Conservation (phyloP, 768 basidiomycete species). For the Termitomyces sp. region DNA sequence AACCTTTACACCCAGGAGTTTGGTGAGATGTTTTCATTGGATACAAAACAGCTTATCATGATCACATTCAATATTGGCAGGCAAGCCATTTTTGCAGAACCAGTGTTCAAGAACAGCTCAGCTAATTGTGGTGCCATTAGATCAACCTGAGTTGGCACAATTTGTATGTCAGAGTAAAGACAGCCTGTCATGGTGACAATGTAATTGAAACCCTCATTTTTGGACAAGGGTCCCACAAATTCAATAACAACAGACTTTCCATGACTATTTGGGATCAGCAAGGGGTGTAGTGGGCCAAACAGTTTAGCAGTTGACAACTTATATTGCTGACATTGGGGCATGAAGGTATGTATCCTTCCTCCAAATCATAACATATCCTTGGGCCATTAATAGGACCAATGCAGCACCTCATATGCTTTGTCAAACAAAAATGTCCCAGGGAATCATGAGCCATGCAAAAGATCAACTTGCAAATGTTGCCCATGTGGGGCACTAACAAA, state of each 20-base stretch:
- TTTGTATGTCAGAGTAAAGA: background rate
- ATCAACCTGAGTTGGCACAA: background rate
- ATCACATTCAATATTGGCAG: background rate
- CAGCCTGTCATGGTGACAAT: background rate
- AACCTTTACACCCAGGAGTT: background rate
- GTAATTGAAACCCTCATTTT: background rate
- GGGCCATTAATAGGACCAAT: background rate
- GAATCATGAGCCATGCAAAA: background rate
- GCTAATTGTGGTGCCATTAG: background rate
- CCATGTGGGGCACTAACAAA: too few species aligned
- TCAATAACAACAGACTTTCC: background rate
- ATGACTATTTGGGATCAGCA: background rate
- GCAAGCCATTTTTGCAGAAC: background rate
- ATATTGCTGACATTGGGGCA: background rate
- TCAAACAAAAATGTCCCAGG: background rate
- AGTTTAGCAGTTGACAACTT: rapidly evolving
- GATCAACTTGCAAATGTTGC: too few species aligned
- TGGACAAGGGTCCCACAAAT: background rate
- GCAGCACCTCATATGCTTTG: background rate
- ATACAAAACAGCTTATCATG: background rate
- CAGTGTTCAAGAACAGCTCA: background rate
- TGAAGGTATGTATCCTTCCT: too few species aligned
- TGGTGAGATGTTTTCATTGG: background rate
- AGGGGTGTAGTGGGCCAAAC: background rate
- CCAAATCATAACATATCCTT: too few species aligned